Conservation (phyloP, 2,329 filamentous ascomycete genomes). For the Domatiomyces globalis region DNA sequence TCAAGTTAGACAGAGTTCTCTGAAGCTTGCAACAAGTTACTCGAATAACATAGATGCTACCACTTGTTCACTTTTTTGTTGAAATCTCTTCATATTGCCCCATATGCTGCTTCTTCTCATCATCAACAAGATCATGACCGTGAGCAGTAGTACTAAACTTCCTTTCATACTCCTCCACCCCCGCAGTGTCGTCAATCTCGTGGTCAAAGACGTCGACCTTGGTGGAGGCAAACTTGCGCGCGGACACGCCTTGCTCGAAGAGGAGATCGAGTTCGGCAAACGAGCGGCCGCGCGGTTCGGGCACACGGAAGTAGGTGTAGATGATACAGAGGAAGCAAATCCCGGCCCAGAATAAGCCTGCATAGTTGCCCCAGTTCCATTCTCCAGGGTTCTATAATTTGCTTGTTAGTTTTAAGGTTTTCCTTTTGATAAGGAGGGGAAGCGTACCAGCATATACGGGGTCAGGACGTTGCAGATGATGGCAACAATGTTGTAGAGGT, state of each 20-base stretch:
- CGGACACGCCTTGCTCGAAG: slow-evolving; percentile 59
- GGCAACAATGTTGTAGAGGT: slow-evolving; percentile 65
- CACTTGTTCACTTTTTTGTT: background rate
- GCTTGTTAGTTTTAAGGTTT: slow-evolving; percentile 23
- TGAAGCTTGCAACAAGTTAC: no score
- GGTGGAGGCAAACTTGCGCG: slow-evolving; percentile 55
- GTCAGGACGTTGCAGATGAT: slow-evolving; percentile 73
- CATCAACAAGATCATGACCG: background rate
- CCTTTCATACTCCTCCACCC: slow-evolving; percentile 5
- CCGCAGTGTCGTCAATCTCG: slow-evolving; percentile 14
- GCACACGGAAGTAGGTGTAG: slow-evolving; percentile 68
- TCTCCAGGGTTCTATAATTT: slow-evolving; percentile 49
- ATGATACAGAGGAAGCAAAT: slow-evolving; percentile 68
- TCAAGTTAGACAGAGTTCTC: no score
- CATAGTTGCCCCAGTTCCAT: slow-evolving; percentile 79
- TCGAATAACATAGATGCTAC: no score
- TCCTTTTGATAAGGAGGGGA: no score
- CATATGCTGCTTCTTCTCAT: background rate
- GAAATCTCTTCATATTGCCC: background rate
- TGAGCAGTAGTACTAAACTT: background rate
- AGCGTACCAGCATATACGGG: slow-evolving; percentile 59
- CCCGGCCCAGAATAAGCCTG: slow-evolving; percentile 78
- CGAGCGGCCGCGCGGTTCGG: slow-evolving; percentile 64
- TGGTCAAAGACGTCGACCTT: slow-evolving; percentile 42
- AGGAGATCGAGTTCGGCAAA: slow-evolving; percentile 78